Conservation (phyloP, 176 grass and related monocot species). For the maize (Zea mays) region Zm-B73-REFERENCE-NAM-5.0 NC_050100.1:162276501-162277000, state of each 20-base stretch:
- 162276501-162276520: background rate
- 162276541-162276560: background rate
- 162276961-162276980: too few species aligned
- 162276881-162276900: background rate
- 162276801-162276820: background rate
- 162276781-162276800: background rate
- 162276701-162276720: too few species aligned
- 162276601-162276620: conserved; percentile 4
- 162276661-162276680: too few species aligned
- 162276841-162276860: background rate
- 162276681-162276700: too few species aligned
- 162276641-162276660: too few species aligned
- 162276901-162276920: background rate
- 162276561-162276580: background rate
- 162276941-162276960: background rate
- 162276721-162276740: too few species aligned
- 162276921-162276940: background rate
- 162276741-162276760: too few species aligned
- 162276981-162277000: too few species aligned
- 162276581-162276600: background rate
- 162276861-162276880: background rate
- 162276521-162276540: background rate
- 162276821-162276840: background rate
- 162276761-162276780: too few species aligned
- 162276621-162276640: too few species aligned